Percentiles rank a stretch among this genome's conserved stretches.
These are phyloP conservation scores for Smallanthus sonchifolius DNA, from an alignment of 129 eudicot species.

Conservation along the genomic window DNA sequence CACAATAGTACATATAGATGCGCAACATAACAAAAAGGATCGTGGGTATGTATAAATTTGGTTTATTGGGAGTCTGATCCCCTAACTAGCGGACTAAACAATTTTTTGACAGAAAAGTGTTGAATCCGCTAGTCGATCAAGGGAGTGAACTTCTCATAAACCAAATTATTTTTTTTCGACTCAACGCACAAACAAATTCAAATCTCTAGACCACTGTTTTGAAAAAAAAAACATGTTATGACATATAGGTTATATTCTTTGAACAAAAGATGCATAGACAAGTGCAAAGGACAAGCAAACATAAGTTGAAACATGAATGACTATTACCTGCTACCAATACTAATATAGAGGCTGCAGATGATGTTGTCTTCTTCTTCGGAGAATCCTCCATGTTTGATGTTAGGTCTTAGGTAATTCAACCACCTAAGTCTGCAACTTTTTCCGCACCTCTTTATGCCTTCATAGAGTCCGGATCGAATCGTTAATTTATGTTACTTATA, in stretches of 20 bases:
- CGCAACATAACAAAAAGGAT: no score
- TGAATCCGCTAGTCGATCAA: no score
- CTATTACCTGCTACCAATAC: slow-evolving; percentile 76
- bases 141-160: no score
- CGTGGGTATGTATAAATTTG: no score
- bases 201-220: no score
- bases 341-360: slow-evolving; percentile 88
- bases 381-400: slow-evolving; percentile 86
- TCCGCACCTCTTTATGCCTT: slow-evolving; percentile 89
- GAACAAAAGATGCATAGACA: slow-evolving; percentile 42
- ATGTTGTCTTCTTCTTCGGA: slow-evolving; percentile 92
- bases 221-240: background rate
- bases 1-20: background rate
- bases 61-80: no score
- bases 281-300: slow-evolving; percentile 44
- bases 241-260: slow-evolving; percentile 21
- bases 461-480: background rate
- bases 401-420: slow-evolving; percentile 81
- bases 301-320: slow-evolving; percentile 15
- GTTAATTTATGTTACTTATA: background rate
- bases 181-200: no score
- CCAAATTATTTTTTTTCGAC: no score
- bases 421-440: slow-evolving; percentile 88
- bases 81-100: no score
- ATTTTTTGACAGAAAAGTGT: no score